These are phyloP conservation scores for Geoglossum cookeanum DNA, from an alignment of 2,329 filamentous ascomycete species.

Conservation along the genomic window DNA sequence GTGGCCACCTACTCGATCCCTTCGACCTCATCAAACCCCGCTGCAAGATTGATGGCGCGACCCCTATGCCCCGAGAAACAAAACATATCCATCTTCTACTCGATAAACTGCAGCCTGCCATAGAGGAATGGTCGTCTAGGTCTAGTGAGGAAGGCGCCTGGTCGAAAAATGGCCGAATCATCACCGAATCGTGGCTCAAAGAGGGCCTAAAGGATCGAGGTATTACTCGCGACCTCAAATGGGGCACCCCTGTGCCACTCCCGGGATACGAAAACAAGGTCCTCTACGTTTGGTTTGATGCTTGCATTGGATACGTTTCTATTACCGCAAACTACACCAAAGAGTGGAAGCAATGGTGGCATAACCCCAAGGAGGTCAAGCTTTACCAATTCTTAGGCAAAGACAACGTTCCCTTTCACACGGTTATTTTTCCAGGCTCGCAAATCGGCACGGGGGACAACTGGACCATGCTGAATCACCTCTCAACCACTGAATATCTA, in stretches of 20 bases:
- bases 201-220: conserved; percentile 72
- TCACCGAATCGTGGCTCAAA: conserved; percentile 64
- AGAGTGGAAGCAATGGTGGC: conserved; percentile 90
- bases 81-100: conserved; percentile 83
- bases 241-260: conserved; percentile 50
- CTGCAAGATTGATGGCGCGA: conserved; percentile 6
- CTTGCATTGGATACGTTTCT: conserved; percentile 85
- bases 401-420: conserved; percentile 74
- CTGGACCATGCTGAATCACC: conserved; percentile 78
- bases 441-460: conserved; percentile 68
- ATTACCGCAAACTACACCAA: conserved; percentile 82
- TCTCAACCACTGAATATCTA: conserved; percentile 77
- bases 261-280: conserved; percentile 55
- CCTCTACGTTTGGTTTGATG: conserved; percentile 86
- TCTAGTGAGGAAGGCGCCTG: conserved; percentile 56
- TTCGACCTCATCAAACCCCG: conserved; percentile 17
- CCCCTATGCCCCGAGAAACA: conserved; percentile 4
- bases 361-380: conserved; percentile 68
- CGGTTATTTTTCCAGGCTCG: conserved; percentile 75
- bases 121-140: conserved; percentile 59
- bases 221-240: conserved; percentile 83
- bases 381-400: conserved; percentile 96
- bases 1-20: conserved; percentile 27
- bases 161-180: conserved; percentile 55
- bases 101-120: conserved; percentile 59